Base-by-base conservation (phyloP, 176 grass and related monocot genomes). In the Carex cristatella region DNA sequence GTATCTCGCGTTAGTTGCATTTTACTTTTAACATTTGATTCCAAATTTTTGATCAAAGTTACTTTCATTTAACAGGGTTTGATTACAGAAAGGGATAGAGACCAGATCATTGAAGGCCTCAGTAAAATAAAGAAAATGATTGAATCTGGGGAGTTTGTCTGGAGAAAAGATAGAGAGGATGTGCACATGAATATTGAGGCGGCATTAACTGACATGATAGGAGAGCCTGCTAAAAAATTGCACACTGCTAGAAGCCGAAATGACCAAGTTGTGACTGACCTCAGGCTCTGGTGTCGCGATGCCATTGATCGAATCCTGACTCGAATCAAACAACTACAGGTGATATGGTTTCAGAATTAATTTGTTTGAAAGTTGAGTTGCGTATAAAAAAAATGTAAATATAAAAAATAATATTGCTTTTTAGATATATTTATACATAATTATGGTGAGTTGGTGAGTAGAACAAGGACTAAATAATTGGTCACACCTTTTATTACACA, bases 161-260 rank as follows among this genome's bases (percentile, higher is more conserved):
- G 96, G 96, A 90, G 93, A 67, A 95, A 84, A 64, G 96, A 98
- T 66, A 66, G 88, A 86, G 96, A 98, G 88, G 96, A 98, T 9
- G 96, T 98, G 7, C 96, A 98, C 84, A 98, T 98, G 96, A 95
- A 98, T 78, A 98, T 98, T 53, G 96, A 98, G 82, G 96, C 96
- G 15, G 91, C 93, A 80, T 83, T 98, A 6, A 98, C 94, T 70
- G 96, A 98, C 35, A 88, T 82, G 81, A 91, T 98, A 42, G 96
- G 96, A 65, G 96, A 98, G 82, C 96, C 96, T 13, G 96, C 96
- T 7, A 98, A 98, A 83, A 98, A 98, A 57, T 63, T 98, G 60
- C 91, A 98, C 37, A 98, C 96, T 58, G 96, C 96, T 35, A 89
- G 96, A 83, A 98, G 96, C 88, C 93, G 96, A 61, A 98, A 98